Percentiles rank a stretch among this genome's conserved stretches.
Evolutionary conservation across 2,329 filamentous ascomycete species (phyloP).

Genomic region (Amylocarpus encephaloides): DNA sequence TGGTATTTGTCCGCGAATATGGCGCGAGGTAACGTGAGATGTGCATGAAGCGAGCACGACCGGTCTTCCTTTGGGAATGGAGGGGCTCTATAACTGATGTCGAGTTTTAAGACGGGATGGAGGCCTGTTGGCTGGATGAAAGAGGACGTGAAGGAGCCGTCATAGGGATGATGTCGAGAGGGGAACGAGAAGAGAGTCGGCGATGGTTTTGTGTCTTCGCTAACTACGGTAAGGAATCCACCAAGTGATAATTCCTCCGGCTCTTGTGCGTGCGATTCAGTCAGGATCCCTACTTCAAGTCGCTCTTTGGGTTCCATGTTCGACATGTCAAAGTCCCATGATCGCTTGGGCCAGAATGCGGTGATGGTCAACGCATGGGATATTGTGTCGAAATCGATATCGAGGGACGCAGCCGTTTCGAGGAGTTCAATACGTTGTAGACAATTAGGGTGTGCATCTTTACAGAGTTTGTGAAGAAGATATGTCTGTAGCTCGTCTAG

Average conservation of each 20-base stretch:
- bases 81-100: conserved; percentile 44
- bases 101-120: conserved; percentile 72
- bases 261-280: conserved; percentile 56
- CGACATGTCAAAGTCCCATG: conserved; percentile 23
- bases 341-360: conserved; percentile 51
- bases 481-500: conserved; percentile 50
- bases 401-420: conserved; percentile 55
- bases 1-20: conserved; percentile 89
- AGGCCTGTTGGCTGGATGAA: conserved; percentile 72
- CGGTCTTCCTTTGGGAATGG: conserved; percentile 44
- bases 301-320: conserved; percentile 39
- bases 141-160: conserved; percentile 49
- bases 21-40: conserved; percentile 73
- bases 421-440: conserved; percentile 40
- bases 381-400: conserved; percentile 70
- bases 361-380: conserved; percentile 60
- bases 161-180: conserved; percentile 61
- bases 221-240: conserved; percentile 72
- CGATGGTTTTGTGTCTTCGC: conserved; percentile 65
- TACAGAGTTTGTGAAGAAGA: conserved; percentile 47
- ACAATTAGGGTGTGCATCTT: conserved; percentile 42
- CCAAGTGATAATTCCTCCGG: conserved; percentile 70
- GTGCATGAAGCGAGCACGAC: conserved; percentile 69
- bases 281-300: conserved; percentile 76
- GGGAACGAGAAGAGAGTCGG: conserved; percentile 79